Evolutionary conservation across 176 grass and related monocot species (phyloP).

Genomic region (Zoysia pacifica): DNA sequence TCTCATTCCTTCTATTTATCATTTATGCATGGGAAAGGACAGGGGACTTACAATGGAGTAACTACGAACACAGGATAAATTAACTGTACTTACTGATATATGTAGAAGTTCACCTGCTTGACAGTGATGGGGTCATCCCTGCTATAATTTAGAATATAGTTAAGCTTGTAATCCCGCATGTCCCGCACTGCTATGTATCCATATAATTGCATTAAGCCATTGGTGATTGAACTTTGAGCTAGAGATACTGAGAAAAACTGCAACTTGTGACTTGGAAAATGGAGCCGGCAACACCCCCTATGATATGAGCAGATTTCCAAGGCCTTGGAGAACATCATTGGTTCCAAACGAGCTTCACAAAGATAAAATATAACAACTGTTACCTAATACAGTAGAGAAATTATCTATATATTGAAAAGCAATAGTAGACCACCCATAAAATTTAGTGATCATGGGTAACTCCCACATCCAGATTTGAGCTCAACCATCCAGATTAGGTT

Average conservation of each 20-base stretch:
- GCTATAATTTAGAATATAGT: slow-evolving; percentile 12
- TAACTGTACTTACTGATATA: too few species aligned
- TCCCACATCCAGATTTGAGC: too few species aligned
- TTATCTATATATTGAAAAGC: not conserved
- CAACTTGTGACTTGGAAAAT: too few species aligned
- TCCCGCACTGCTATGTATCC: slow-evolving; percentile 18
- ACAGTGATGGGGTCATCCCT: not conserved
- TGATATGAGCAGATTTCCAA: too few species aligned
- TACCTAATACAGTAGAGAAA: not conserved
- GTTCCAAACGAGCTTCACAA: slow-evolving; percentile 7
- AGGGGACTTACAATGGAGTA: not conserved
- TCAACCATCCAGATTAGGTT: too few species aligned
- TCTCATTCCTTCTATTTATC: not conserved
- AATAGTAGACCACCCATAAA: too few species aligned
- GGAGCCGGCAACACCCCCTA: too few species aligned
- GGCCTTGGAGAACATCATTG: not conserved
- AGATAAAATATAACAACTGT: not conserved
- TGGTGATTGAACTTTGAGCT: not conserved
- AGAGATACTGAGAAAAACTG: not conserved
- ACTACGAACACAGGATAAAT: too few species aligned
- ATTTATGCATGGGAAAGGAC: not conserved
- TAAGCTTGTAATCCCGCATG: not conserved
- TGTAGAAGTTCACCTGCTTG: not conserved
- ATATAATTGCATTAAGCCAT: not conserved
- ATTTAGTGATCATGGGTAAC: too few species aligned